Conservation (phyloP, 1,284 basidiomycete species). For the Heimioporus retisporus region DNA sequence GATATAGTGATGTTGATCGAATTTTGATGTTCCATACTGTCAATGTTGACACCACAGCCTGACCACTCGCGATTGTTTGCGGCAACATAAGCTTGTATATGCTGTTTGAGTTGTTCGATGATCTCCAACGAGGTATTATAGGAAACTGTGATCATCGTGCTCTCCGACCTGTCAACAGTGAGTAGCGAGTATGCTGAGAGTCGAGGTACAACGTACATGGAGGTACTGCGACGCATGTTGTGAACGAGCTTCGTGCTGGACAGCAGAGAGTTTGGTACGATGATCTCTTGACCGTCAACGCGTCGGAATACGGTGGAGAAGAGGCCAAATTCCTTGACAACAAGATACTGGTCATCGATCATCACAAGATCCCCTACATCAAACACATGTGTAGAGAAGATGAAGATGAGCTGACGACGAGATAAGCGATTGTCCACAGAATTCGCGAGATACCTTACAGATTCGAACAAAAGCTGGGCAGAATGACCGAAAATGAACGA, state of each 20-base stretch:
- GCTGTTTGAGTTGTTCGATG: constrained; percentile 73
- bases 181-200: constrained; percentile 22
- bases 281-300: constrained; percentile 83
- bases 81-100: constrained; percentile 69
- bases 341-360: constrained; percentile 64
- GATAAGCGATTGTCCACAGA: constrained; percentile 1
- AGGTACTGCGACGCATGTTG: constrained; percentile 79
- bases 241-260: constrained; percentile 82
- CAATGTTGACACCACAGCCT: constrained; percentile 68
- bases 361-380: constrained; percentile 84
- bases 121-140: constrained; percentile 76
- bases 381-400: constrained; percentile 85
- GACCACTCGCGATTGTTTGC: constrained; percentile 84
- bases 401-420: constrained; percentile 73
- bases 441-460: constrained; percentile 53
- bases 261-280: constrained; percentile 85
- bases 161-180: constrained; percentile 73
- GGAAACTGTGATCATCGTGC: constrained; percentile 69
- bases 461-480: constrained; percentile 86
- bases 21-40: constrained; percentile 84
- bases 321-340: constrained; percentile 82
- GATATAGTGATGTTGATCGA: constrained; percentile 74
- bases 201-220: constrained; percentile 61
- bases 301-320: constrained; percentile 86
- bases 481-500: constrained; percentile 89